phyloP scores from a whole-genome alignment of 768 basidiomycete species.

The Mycena belliarum region DNA sequence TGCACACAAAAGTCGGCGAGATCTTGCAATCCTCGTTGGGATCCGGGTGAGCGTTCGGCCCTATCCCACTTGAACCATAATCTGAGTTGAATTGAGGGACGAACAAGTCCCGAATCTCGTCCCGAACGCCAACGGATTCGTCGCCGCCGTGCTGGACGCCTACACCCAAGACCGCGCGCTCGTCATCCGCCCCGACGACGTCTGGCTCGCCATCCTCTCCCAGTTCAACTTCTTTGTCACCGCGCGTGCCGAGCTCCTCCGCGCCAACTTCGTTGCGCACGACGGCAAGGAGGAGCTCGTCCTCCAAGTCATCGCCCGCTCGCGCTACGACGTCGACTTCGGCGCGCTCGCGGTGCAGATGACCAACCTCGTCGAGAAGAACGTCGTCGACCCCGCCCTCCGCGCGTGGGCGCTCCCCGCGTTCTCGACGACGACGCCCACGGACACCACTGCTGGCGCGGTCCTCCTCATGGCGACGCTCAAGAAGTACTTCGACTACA shows the following conservation, averaged over 20 bases:
- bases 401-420: slow-evolving; percentile 40
- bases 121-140: neutral
- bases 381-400: too few species aligned
- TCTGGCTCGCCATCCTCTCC: too few species aligned
- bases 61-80: too few species aligned
- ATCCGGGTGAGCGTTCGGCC: neutral
- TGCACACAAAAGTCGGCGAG: neutral
- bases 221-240: too few species aligned
- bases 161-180: slow-evolving; percentile 25
- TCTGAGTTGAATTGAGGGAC: too few species aligned
- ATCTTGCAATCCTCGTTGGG: neutral
- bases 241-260: slow-evolving; percentile 32
- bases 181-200: slow-evolving; percentile 14
- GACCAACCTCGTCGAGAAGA: too few species aligned
- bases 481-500: slow-evolving; percentile 40
- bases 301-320: neutral
- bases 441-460: slow-evolving; percentile 34
- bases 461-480: slow-evolving; percentile 37
- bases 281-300: slow-evolving; percentile 25
- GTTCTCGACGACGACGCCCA: slow-evolving; percentile 46
- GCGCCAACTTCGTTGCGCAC: slow-evolving; percentile 13
- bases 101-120: neutral
- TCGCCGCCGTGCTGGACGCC: slow-evolving; percentile 6
- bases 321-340: slow-evolving; percentile 25
- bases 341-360: slow-evolving; percentile 23